Evolutionary conservation across 805 yeast species (phyloP), one percentile per base, ranked within the genome.

Genomic region (Lipomyces sp.): DNA sequence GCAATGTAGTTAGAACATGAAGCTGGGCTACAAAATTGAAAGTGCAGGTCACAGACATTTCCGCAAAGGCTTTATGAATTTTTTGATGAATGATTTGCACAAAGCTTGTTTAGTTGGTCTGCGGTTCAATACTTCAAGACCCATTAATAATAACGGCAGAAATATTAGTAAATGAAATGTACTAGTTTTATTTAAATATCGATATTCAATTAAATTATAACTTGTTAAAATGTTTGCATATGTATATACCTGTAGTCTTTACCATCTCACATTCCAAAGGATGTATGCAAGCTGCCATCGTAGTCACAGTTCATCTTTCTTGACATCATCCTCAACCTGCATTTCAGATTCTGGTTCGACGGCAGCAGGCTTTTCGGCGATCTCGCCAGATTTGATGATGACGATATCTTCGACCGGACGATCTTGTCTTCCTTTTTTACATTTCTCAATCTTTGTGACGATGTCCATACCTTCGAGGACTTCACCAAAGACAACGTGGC

Each of bases 401-500:
- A 83, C 81, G 77, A 90, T 80, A 37, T 60, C 63, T 30, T 65
- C 81, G 92, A 86, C 89, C 90, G 92, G 87, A 97, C 97, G 74
- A 78, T 93, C 81, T 92, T 57, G 59, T 15, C 64, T 58, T 32
- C 69, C 67, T 58, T 66, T 66, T 78, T 82, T 84, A 71, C 87
- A 88, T 69, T 80, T 81, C 84, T 93, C 97, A 74, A 92, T 85
- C 82, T 86, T 87, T 88, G 89, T 87, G 79, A 93, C 91, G 74
- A 91, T 82, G 75, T 92, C 97, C 77, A 82, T 80, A 73, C 98
- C 98, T 51, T 79, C 81, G 55, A 92, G 64, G 64, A 95, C 97
- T 80, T 92, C 91, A 72, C 99, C 99, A 74, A 95, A 95, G 53
- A 95, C 99, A 75, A 95, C 99, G 79, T 95, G 99, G 72, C 82